Evolutionary conservation across 805 yeast genomes (phyloP).

Genomic region (Candida oleophila): DNA sequence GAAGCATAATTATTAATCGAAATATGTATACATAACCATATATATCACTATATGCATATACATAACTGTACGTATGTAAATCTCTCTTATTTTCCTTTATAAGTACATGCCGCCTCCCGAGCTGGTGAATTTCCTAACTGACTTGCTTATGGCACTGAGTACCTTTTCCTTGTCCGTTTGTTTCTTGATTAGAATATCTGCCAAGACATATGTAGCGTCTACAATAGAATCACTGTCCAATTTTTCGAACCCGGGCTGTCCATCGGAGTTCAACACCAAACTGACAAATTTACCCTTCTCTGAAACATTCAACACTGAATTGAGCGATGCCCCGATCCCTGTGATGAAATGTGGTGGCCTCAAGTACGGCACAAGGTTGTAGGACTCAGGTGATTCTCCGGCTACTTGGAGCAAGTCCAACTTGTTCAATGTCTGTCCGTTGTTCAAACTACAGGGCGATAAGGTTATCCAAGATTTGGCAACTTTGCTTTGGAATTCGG

Average conservation of each 20-base stretch:
- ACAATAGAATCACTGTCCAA: slow-evolving; percentile 42
- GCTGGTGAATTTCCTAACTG: slow-evolving; percentile 23
- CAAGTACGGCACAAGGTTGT: slow-evolving; percentile 25
- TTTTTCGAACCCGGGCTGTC: slow-evolving; percentile 60
- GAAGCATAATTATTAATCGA: no score
- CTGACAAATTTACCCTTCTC: slow-evolving; percentile 9
- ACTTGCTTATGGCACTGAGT: slow-evolving; percentile 14
- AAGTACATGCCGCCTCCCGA: slow-evolving; percentile 31
- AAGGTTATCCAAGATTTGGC: slow-evolving; percentile 26
- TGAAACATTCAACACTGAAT: slow-evolving; percentile 21
- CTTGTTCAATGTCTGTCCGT: slow-evolving; percentile 25
- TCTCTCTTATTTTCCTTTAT: slow-evolving; percentile 6
- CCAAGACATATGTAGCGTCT: slow-evolving; percentile 26
- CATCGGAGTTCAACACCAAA: slow-evolving; percentile 54
- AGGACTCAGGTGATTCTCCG: slow-evolving; percentile 7
- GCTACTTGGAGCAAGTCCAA: slow-evolving; percentile 5
- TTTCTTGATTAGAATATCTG: slow-evolving; percentile 7
- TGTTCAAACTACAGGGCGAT: slow-evolving; percentile 37
- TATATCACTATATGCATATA: neutral
- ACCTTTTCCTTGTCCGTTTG: slow-evolving; percentile 9
- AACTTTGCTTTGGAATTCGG: slow-evolving; percentile 9
- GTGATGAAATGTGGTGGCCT: slow-evolving; percentile 63
- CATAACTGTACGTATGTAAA: neutral
- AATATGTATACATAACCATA: neutral
- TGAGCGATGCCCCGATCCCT: slow-evolving; percentile 52